Base-by-base conservation (phyloP, 2,329 filamentous ascomycete genomes). In the Penicillium crustosum region DNA sequence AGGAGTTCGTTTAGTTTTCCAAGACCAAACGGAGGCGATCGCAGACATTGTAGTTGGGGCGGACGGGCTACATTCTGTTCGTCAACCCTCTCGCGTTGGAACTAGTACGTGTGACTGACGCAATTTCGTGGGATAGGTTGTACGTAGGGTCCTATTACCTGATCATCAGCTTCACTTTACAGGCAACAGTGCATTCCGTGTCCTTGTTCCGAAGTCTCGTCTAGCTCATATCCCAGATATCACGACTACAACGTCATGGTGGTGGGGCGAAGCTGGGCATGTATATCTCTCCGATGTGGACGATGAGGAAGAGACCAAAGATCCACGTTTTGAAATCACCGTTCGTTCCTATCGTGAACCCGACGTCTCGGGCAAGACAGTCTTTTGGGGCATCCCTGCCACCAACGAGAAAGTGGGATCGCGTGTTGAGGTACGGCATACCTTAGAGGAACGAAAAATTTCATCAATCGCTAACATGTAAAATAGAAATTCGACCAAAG, bases 11-110 rank as follows among this genome's bases (percentile, higher is more conserved):
- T 68, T 84, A 10, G 47, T 56, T 0, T 84, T 86, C 56, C 72
- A 77, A 13, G 81, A 84, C 60, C 76, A 77, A 0, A 75, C 74
- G 2, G 66, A 73, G 13, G 55, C 55, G 2, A 59, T 56, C 17
- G 75, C 75, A 3, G 81, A 82, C 59, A 65, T 84, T 0, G 73
- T 83, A 1, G 74, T 84, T 2, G 82, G 81, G 0, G 82, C 79
- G 5, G 80, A 84, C 63, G 80, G 82, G 3, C 83, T 83, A 51
- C 76, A 80, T 56, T 82, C 80, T 5, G 77, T 81, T 61, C 36
- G 70, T 58, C 25, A 36, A 33, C 2, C n/a, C 21, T 13, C 19
- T 21, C 17, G 5, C 31, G n/a, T 17, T 44, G 6, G 0, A 23
- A 35, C 13, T 33, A 15, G 13, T 4, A 35, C 41, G 38, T 4